These are phyloP conservation scores for Lecanicillium sp. DNA, from an alignment of 2,329 filamentous ascomycete species.

Conservation along the genomic window DNA sequence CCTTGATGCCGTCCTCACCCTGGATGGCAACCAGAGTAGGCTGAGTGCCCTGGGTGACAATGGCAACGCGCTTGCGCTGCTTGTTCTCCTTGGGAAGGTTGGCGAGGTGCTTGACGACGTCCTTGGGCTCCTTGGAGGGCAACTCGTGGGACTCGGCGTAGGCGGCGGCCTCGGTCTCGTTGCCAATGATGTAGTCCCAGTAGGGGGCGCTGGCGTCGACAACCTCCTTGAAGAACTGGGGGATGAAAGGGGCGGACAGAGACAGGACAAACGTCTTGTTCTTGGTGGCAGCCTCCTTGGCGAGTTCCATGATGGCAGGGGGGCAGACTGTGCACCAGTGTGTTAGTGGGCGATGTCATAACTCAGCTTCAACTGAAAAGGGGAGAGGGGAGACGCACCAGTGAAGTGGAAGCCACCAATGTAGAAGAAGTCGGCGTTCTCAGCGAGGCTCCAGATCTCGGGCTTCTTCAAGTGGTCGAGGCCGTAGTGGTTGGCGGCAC, in stretches of 20 bases:
- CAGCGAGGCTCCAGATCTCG: constrained; percentile 84
- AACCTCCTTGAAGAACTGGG: constrained; percentile 95
- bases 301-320: constrained; percentile 80
- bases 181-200: constrained; percentile 94
- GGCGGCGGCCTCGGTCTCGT: constrained; percentile 87
- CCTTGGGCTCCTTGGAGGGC: constrained; percentile 66
- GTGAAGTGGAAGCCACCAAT: constrained; percentile 97
- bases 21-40: constrained; percentile 79
- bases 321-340: constrained; percentile 59
- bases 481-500: constrained; percentile 95
- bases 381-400: constrained; percentile 22
- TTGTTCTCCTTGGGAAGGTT: constrained; percentile 87
- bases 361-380: neutral
- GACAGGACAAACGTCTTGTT: constrained; percentile 92
- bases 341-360: neutral
- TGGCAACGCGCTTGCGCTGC: constrained; percentile 73
- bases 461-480: constrained; percentile 85
- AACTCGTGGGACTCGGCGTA: constrained; percentile 79
- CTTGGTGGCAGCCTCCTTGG: constrained; percentile 77
- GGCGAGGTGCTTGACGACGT: constrained; percentile 79
- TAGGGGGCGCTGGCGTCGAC: constrained; percentile 80
- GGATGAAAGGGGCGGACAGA: constrained; percentile 90
- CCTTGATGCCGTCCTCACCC: constrained; percentile 60
- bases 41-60: constrained; percentile 91
- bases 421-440: constrained; percentile 84